Percentiles rank a stretch among this genome's conserved stretches.
phyloP scores from a whole-genome alignment of 495 filamentous ascomycete species.

The Lasiosphaeria hispida region DNA sequence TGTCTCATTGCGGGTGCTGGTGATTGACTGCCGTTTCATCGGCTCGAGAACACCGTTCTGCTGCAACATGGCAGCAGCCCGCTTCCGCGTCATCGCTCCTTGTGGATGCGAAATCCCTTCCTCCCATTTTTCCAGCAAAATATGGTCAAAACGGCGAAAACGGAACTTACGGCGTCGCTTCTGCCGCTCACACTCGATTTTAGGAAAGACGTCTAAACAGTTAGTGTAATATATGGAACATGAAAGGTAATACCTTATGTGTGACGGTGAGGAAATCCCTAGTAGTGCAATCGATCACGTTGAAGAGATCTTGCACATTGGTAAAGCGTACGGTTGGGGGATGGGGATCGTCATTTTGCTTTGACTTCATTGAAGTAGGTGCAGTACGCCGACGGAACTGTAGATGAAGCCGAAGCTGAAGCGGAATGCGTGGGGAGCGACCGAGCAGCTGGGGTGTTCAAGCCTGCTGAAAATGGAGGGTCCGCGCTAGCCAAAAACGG shows the following conservation, averaged over 20 bases:
- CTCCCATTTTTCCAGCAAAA: slow-evolving; percentile 15
- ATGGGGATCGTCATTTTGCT: neutral
- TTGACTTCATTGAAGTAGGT: neutral
- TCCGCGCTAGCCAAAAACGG: slow-evolving; percentile 9
- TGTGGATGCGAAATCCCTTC: slow-evolving; percentile 4
- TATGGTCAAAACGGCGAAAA: neutral
- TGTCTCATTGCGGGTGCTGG: neutral
- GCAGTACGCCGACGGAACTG: neutral
- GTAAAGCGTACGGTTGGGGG: neutral
- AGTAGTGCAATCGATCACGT: slow-evolving; percentile 8
- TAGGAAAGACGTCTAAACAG: neutral
- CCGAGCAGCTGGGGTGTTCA: neutral
- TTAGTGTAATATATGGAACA: slow-evolving; percentile 9
- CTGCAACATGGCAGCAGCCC: slow-evolving; percentile 4
- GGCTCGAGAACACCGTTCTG: no score
- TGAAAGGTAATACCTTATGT: slow-evolving; percentile 9
- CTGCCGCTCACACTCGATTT: no score
- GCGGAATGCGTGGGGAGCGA: neutral
- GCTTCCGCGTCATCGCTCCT: slow-evolving; percentile 9
- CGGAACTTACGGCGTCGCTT: no score
- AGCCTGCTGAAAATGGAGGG: neutral
- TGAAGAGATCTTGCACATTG: slow-evolving; percentile 9
- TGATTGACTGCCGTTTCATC: no score
- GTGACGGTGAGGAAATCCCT: slow-evolving; percentile 12
- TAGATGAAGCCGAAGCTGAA: neutral